Base-by-base conservation (phyloP, 306 rosid genomes). In the Corylus heterophylla region DNA sequence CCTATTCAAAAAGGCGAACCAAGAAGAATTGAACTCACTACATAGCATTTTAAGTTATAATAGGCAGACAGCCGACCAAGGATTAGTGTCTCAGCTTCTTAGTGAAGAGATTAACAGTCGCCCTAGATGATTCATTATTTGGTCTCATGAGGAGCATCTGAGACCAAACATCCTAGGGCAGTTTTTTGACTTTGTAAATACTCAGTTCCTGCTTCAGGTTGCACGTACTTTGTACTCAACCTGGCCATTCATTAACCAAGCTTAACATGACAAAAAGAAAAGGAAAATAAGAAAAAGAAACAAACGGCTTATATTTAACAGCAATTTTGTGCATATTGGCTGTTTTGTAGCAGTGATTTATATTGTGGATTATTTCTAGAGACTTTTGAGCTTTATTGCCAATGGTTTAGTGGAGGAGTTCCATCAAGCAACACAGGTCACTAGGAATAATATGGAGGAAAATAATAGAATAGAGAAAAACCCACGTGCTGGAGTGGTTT, bases 1-100 rank as follows among this genome's bases (percentile, higher is more conserved):
- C 68, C 88, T 93, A 55, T 86, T 90, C 73, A 87, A 86, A 85
- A 93, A 87, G 89, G 93, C 90, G 56, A 88, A 78, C 85, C 87
- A 63, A 50, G 96, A 91, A 76, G 98, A 96, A 83, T 82, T 96
- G 76, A 83, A 90, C 87, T 86, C 89, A 25, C 79, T 96, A 79
- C 83, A 88, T 81, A 87, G 84, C 85, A 83, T 89, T 78, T 78
- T 91, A 81, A 78, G 84, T 84, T 92, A 88, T 71, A 88, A 74
- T 69, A 83, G 77, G 84, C 70, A 79, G 62, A 86, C 83, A 5
- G 83, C 84, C 64, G 90, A 88, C 58, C 88, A 73, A 75, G 85
- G 66, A 77, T 73, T 74, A 76, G 82, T 91, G 68, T 78, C 81
- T 31, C 89, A 81, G 74, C 89, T 94, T 85, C 89, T 94, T 76